These are phyloP conservation scores for Lecanoromycetidae sp. DNA, from an alignment of 2,329 filamentous ascomycete species.

Conservation along the genomic window DNA sequence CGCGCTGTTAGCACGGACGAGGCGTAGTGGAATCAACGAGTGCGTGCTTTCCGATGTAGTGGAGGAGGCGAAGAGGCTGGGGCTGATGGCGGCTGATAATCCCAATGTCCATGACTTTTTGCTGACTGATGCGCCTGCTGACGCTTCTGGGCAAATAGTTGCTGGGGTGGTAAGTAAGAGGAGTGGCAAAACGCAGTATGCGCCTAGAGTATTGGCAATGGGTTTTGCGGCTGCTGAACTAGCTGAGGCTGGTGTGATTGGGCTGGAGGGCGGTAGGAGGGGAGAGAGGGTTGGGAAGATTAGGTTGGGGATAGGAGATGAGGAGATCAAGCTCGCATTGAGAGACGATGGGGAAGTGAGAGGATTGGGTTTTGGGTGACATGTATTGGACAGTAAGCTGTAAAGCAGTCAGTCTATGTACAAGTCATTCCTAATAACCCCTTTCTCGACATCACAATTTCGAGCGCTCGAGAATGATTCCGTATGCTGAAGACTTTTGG, in stretches of 20 bases:
- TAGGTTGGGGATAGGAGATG: constrained; percentile 72
- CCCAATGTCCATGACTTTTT: constrained; percentile 50
- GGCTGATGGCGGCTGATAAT: constrained; percentile 46
- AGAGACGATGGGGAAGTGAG: constrained; percentile 79
- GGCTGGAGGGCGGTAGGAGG: constrained; percentile 60
- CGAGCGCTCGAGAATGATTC: too few relatives aligned
- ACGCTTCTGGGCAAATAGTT: too few relatives aligned
- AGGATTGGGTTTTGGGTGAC: constrained; percentile 55
- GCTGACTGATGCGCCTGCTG: constrained; percentile 34
- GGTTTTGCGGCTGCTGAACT: constrained; percentile 68
- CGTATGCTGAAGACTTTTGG: too few relatives aligned
- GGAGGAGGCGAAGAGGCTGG: constrained; percentile 67
- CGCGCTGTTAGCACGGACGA: constrained; percentile 64
- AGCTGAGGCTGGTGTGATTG: constrained; percentile 75
- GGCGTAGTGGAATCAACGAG: constrained; percentile 75
- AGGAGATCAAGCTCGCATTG: constrained; percentile 80
- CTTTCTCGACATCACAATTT: too few relatives aligned
- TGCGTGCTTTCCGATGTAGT: constrained; percentile 79
- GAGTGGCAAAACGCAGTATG: constrained; percentile 11
- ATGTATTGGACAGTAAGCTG: too few relatives aligned
- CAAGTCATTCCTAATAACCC: too few relatives aligned
- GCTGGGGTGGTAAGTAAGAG: not conserved
- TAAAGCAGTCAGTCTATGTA: too few relatives aligned
- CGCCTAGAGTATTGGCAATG: constrained; percentile 46
- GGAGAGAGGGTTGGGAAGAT: constrained; percentile 82